Conservation (phyloP, 805 yeast genomes). For the Yarrowia sp. region DNA sequence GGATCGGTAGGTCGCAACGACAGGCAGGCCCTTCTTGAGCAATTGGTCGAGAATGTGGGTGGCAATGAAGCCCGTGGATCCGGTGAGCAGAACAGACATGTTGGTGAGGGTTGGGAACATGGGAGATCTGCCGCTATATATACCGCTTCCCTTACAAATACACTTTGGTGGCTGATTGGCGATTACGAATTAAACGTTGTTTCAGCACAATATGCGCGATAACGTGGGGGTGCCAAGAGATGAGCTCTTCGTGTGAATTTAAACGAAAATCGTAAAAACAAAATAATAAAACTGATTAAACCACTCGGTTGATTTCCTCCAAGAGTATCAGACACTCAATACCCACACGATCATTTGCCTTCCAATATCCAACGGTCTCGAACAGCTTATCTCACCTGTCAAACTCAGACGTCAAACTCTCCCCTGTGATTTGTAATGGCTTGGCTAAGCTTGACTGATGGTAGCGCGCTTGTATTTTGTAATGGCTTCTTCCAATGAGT, state of each 20-base stretch:
- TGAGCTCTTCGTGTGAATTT: neutral
- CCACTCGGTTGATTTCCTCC: neutral
- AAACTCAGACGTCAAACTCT: neutral
- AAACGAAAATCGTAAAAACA: neutral
- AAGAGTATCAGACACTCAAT: no score
- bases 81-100: constrained; percentile 43
- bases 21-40: constrained; percentile 43
- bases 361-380: neutral
- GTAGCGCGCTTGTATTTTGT: no score
- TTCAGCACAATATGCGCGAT: neutral
- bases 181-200: neutral
- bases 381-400: neutral
- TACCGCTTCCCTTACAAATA: neutral
- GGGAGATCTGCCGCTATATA: neutral
- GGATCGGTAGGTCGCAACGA: constrained; percentile 50
- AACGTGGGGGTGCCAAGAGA: neutral
- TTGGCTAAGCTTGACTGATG: constrained; percentile 1
- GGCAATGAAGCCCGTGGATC: constrained; percentile 50
- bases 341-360: no score
- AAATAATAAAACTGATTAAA: neutral
- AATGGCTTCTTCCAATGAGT: no score
- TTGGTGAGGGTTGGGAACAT: neutral
- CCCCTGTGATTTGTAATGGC: neutral
- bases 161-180: constrained; percentile 8
- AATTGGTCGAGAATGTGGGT: constrained; percentile 44